These are phyloP conservation scores for Candolleomyces eurysporus DNA, from an alignment of 768 basidiomycete genomes.

Conservation along the genomic window DNA sequence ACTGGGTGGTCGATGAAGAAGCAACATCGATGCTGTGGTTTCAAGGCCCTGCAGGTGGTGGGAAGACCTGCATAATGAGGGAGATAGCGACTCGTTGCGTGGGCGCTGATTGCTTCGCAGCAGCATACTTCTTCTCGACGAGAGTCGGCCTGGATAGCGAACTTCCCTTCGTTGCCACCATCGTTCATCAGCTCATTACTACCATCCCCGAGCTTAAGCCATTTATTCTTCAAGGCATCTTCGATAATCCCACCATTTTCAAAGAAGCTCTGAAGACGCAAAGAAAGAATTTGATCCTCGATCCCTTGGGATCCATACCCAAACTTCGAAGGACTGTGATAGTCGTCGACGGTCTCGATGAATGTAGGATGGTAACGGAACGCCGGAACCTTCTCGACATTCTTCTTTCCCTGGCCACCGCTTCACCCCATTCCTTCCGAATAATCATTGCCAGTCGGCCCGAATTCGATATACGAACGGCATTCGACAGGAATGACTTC, in stretches of 20 bases:
- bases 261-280: not conserved
- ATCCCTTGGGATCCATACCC: not conserved
- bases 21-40: conserved; percentile 3
- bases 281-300: not conserved
- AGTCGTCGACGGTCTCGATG: conserved; percentile 13
- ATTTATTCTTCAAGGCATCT: not conserved
- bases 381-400: not conserved
- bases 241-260: not conserved
- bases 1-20: not conserved
- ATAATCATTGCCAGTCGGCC: conserved; percentile 13
- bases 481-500: not conserved
- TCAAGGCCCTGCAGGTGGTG: conserved; percentile 5
- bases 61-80: conserved; percentile 8
- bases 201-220: not conserved
- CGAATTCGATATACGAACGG: not conserved
- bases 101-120: not conserved
- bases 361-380: conserved; percentile 2
- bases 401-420: not conserved
- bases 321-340: not conserved
- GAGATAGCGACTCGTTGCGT: not conserved
- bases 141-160: not conserved
- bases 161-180: conserved; percentile 4
- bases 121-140: conserved; percentile 6
- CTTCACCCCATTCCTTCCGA: not conserved
- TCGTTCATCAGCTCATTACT: not conserved